Evolutionary conservation across 805 yeast genomes (phyloP).

Genomic region (Candida oleophila): DNA sequence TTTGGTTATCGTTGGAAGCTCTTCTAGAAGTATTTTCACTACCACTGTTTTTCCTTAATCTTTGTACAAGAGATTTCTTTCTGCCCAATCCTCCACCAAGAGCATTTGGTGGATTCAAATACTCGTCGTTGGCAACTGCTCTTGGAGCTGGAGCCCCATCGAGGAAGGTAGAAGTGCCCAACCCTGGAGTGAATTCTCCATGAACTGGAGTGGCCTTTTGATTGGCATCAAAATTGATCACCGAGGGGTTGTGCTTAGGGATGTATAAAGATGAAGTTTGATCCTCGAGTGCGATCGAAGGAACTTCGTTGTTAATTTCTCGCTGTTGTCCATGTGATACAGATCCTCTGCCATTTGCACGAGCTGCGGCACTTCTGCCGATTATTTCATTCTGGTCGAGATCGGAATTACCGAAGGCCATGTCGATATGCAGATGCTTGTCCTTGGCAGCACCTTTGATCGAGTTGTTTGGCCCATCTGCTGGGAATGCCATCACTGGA

Average conservation of each 20-base stretch:
- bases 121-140: conserved; percentile 25
- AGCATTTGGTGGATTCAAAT: conserved; percentile 19
- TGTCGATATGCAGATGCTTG: conserved; percentile 55
- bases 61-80: conserved; percentile 79
- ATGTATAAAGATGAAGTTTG: conserved; percentile 25
- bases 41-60: conserved; percentile 47
- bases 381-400: conserved; percentile 41
- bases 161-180: conserved; percentile 87
- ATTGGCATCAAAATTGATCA: conserved; percentile 70
- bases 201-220: conserved; percentile 71
- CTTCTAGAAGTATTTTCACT: conserved; percentile 32
- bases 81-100: conserved; percentile 55
- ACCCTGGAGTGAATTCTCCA: conserved; percentile 82
- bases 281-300: conserved; percentile 15
- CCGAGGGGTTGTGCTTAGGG: conserved; percentile 50
- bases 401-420: conserved; percentile 70
- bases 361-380: conserved; percentile 19
- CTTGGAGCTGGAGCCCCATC: conserved; percentile 94
- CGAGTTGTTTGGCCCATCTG: conserved; percentile 89
- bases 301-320: too few relatives aligned
- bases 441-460: conserved; percentile 65
- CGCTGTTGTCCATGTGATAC: too few relatives aligned
- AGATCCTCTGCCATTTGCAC: conserved; percentile 10
- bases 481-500: conserved; percentile 94
- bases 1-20: conserved; percentile 24